Conservation (phyloP, 495 filamentous ascomycete species). For the Daldinia childiae region DNA sequence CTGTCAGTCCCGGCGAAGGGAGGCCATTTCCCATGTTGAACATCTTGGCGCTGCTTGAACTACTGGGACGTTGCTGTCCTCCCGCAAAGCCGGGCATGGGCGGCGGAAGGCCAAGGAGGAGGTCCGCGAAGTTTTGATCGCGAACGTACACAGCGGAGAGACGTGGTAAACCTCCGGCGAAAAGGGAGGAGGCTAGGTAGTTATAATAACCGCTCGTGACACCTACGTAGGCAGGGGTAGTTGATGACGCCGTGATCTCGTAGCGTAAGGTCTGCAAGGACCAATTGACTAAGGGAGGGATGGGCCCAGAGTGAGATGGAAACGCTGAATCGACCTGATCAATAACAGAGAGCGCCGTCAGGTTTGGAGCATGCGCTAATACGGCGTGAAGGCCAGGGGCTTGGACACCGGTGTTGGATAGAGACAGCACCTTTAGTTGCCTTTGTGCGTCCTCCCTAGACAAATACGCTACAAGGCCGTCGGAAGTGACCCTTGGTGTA, state of each 20-base stretch:
- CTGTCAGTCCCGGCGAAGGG: conserved; percentile 39
- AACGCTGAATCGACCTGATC: conserved; percentile 74
- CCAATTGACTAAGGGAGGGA: conserved; percentile 71
- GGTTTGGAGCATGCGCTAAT: conserved; percentile 66
- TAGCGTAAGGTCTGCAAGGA: conserved; percentile 78
- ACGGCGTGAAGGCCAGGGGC: conserved; percentile 71
- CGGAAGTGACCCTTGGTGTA: conserved; percentile 72
- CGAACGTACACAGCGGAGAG: conserved; percentile 84
- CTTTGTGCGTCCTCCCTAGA: conserved; percentile 56
- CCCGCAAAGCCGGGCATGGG: conserved; percentile 63
- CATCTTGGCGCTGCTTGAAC: conserved; percentile 46
- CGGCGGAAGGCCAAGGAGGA: conserved; percentile 70
- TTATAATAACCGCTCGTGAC: conserved; percentile 78
- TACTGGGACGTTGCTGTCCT: conserved; percentile 49
- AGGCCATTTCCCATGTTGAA: conserved; percentile 35
- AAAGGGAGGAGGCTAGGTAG: conserved; percentile 84
- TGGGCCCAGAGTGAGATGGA: conserved; percentile 57
- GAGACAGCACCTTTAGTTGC: conserved; percentile 66
- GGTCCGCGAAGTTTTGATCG: conserved; percentile 79
- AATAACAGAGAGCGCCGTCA: conserved; percentile 71
- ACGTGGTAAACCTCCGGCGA: conserved; percentile 75
- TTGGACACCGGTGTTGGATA: conserved; percentile 72
- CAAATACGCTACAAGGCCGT: conserved; percentile 73
- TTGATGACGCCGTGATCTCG: conserved; percentile 75
- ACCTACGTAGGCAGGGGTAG: conserved; percentile 64